These are phyloP conservation scores for Annulohypoxylon nitens DNA, from an alignment of 495 filamentous ascomycete genomes.

Conservation along the genomic window DNA sequence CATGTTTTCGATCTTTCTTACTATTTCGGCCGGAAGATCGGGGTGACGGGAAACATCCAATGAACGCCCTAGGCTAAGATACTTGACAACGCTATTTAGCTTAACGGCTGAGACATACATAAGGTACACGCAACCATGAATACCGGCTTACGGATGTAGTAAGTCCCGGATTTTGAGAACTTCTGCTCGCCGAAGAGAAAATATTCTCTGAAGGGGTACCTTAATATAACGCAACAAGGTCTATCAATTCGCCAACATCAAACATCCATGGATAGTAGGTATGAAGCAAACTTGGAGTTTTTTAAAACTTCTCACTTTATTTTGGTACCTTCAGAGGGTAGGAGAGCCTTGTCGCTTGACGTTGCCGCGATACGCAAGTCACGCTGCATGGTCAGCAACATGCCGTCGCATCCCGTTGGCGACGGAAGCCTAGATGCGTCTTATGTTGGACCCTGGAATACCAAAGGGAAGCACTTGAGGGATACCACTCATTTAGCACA, in stretches of 20 bases:
- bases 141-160: neutral
- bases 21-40: constrained; percentile 19
- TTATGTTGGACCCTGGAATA: neutral
- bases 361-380: neutral
- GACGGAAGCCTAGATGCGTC: constrained; percentile 7
- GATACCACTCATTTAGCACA: neutral
- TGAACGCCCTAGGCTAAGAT: neutral
- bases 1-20: constrained; percentile 38
- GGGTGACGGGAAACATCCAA: neutral
- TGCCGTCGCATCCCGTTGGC: constrained; percentile 5
- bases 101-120: constrained; percentile 38
- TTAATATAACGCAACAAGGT: neutral
- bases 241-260: neutral
- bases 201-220: neutral
- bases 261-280: neutral
- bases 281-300: neutral
- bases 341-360: neutral
- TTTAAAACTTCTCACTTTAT: neutral
- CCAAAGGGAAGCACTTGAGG: neutral
- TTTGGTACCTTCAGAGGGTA: neutral
- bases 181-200: neutral
- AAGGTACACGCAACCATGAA: constrained; percentile 24
- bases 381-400: constrained; percentile 13
- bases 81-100: constrained; percentile 7
- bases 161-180: neutral